Base-by-base conservation (phyloP, 176 grass and related monocot species). In the Raddia distichophylla region DNA sequence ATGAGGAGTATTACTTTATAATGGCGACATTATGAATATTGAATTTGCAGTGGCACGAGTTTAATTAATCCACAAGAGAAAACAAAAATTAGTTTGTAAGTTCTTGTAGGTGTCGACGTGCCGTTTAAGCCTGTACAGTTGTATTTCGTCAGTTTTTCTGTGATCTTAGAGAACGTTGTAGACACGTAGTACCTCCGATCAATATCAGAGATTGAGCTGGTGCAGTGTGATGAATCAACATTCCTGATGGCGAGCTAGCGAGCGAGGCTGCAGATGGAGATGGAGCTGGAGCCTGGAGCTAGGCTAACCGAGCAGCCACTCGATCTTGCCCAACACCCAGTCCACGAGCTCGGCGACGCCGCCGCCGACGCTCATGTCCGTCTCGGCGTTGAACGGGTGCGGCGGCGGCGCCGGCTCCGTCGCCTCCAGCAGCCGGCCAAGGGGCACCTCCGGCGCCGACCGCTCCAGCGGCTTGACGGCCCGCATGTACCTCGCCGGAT, bases 301-400 rank as follows among this genome's bases (percentile, higher is more conserved):
- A 32, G 10, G 22, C 15, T 65, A 67, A 50, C 52, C 2, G 11
- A 90, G 40, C 20, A 90, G 15, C 73, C 73, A 75, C 32, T 20
- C 54, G 47, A 90, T 42, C 40, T 77, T 85, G 56, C 49, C 14
- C 40, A 89, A 6, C 42, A 76, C 65, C 71, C 77, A 45, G 77
- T 89, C 87, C 12, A 85, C 9, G 27, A 84, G 49, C 71, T 64
- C 77, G 2, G 87, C 82, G 57, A 85, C 57, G 1, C 68, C 43
- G 18, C 88, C 85, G n/a, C 91, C 88, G 56, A 88, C 63, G 83
- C 63, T 84, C 92, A 93, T 92, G 81, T 94, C 92, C n/a, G 87
- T 85, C 76, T 87, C 83, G 64, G 40, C 1, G 60, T 94, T 88
- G 81, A 94, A 92, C 67, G 86, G 83, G 62, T 83, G 85, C 55